These are phyloP conservation scores for Gillenia trifoliata DNA, from an alignment of 306 rosid genomes.

Conservation along the genomic window DNA sequence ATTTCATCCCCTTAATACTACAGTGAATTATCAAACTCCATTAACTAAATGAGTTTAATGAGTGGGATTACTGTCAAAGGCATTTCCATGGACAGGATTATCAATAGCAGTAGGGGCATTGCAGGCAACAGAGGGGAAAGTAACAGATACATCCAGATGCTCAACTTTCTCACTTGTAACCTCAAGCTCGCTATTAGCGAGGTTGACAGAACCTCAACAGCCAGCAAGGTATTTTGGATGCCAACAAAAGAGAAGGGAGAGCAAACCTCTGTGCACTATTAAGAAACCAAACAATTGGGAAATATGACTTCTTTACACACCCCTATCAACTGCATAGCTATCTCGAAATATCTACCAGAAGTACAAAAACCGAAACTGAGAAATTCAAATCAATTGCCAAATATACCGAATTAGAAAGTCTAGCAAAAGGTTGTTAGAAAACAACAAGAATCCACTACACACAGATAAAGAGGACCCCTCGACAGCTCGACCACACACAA, in stretches of 20 bases:
- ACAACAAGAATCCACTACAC: neutral
- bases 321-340: neutral
- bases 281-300: neutral
- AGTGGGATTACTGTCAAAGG: neutral
- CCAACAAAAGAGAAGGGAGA: neutral
- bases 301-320: neutral
- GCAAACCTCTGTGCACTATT: neutral
- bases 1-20: neutral
- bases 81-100: neutral
- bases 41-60: neutral
- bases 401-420: neutral
- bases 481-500: neutral
- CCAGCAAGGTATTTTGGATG: neutral
- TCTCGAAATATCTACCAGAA: neutral
- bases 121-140: neutral
- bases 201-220: neutral
- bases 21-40: neutral
- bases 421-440: neutral
- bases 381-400: neutral
- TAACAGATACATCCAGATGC: neutral
- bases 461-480: neutral
- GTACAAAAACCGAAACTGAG: neutral
- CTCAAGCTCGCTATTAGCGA: too few relatives aligned
- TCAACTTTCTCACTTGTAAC: too few relatives aligned
- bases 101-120: neutral